Conservation (phyloP, 495 filamentous ascomycete species). For the Oleoguttula mirabilis region DNA sequence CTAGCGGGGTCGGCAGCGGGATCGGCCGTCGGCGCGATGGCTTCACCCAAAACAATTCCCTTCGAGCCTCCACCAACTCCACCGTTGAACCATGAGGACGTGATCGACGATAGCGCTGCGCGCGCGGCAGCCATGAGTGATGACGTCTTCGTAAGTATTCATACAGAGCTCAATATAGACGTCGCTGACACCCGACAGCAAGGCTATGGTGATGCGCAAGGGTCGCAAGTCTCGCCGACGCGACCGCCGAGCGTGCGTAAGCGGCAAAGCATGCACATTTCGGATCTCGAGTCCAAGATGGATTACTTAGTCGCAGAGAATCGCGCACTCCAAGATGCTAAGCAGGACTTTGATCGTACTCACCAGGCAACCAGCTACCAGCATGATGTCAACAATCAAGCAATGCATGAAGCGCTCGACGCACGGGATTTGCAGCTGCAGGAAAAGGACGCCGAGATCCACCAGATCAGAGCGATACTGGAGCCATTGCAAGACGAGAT, state of each 20-base stretch:
- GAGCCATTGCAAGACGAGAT: constrained; percentile 71
- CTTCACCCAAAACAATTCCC: constrained; percentile 23
- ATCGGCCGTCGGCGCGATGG: constrained; percentile 17
- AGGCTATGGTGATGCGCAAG: constrained; percentile 85
- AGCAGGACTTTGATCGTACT: constrained; percentile 51
- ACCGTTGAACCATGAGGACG: constrained; percentile 56
- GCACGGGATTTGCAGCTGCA: constrained; percentile 43
- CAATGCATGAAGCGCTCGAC: constrained; percentile 44
- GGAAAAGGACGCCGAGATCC: constrained; percentile 64
- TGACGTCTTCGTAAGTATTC: constrained; percentile 75
- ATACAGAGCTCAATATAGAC: constrained; percentile 1
- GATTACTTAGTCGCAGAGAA: constrained; percentile 77
- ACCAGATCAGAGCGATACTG: constrained; percentile 62
- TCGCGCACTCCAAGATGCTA: constrained; percentile 58
- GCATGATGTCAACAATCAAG: constrained; percentile 41
- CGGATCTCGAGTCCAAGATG: constrained; percentile 65
- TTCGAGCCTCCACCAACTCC: constrained; percentile 39
- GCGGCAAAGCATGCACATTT: constrained; percentile 89
- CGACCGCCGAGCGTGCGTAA: constrained; percentile 86
- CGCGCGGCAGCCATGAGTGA: constrained; percentile 76
- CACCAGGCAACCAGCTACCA: constrained; percentile 37
- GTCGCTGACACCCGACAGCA: too few relatives aligned
- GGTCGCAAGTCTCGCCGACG: constrained; percentile 83
- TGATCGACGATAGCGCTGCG: constrained; percentile 77
- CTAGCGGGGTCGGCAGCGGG: constrained; percentile 20